Percentiles rank a stretch among this genome's conserved stretches.
Conservation (phyloP, 768 basidiomycete genomes). For the Agaricus sinodeliciosus region DNA sequence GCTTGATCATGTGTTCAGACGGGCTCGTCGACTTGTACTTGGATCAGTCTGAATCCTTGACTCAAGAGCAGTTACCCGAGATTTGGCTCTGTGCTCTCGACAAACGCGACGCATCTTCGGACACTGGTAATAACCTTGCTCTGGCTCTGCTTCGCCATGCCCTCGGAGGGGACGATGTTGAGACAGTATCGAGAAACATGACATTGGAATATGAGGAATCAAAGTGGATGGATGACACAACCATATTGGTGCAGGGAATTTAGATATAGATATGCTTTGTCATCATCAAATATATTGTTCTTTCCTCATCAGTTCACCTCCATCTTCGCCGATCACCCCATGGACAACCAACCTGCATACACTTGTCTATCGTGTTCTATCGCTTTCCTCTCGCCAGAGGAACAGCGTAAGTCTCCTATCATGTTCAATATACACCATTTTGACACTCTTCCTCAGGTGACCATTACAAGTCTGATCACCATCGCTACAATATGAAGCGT, state of each 20-base stretch:
- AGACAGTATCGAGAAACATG: constrained; percentile 36
- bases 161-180: constrained; percentile 34
- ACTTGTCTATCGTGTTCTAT: constrained; percentile 91
- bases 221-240: constrained; percentile 57
- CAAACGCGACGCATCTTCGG: constrained; percentile 11
- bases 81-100: constrained; percentile 27
- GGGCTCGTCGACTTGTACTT: constrained; percentile 43
- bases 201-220: constrained; percentile 37
- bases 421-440: not conserved
- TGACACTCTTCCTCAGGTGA: constrained; percentile 40
- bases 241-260: constrained; percentile 35
- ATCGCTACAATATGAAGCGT: constrained; percentile 98
- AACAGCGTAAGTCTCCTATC: constrained; percentile 59
- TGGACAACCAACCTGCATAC: constrained; percentile 39
- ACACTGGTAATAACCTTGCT: constrained; percentile 22
- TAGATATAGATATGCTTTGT: constrained; percentile 10
- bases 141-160: constrained; percentile 36
- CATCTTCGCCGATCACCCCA: constrained; percentile 23
- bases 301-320: constrained; percentile 9
- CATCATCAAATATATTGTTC: not conserved
- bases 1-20: constrained; percentile 44
- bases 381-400: constrained; percentile 74
- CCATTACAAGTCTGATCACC: constrained; percentile 92
- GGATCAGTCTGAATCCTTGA: constrained; percentile 17
- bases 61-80: constrained; percentile 22